These are phyloP conservation scores for Verruconis gallopava DNA, from an alignment of 2,329 filamentous ascomycete genomes.

Conservation along the genomic window DNA sequence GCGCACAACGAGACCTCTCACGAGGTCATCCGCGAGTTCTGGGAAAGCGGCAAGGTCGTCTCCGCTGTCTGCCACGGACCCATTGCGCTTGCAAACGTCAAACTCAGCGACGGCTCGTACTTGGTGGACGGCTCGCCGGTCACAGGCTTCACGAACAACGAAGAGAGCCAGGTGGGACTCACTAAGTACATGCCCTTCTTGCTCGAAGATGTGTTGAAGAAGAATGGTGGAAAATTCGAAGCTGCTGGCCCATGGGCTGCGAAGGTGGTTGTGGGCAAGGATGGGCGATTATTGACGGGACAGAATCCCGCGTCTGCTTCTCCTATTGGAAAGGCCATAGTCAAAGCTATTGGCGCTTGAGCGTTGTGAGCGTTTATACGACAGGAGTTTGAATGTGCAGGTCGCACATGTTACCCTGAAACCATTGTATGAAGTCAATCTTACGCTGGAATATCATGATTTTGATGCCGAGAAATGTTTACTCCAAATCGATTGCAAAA, in stretches of 20 bases:
- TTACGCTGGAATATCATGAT: too few relatives aligned
- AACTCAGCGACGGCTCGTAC: slow-evolving; percentile 36
- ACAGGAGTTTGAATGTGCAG: too few relatives aligned
- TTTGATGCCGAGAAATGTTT: too few relatives aligned
- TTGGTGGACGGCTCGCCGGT: slow-evolving; percentile 44
- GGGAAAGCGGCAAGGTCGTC: slow-evolving; percentile 46
- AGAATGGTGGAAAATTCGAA: slow-evolving; percentile 41
- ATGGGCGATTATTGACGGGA: slow-evolving; percentile 32
- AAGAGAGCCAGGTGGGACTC: slow-evolving; percentile 37
- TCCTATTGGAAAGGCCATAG: slow-evolving; percentile 30
- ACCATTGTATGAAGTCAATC: too few relatives aligned
- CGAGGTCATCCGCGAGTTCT: slow-evolving; percentile 50
- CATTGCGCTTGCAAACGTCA: slow-evolving; percentile 47
- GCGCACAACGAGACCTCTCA: slow-evolving; percentile 43
- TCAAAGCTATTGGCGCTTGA: slow-evolving; percentile 27
- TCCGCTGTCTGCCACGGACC: slow-evolving; percentile 59
- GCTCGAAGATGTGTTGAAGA: slow-evolving; percentile 43
- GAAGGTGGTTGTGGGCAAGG: slow-evolving; percentile 28
- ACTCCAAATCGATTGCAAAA: too few relatives aligned
- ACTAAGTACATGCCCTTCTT: slow-evolving; percentile 43
- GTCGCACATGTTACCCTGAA: too few relatives aligned
- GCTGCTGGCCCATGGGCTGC: slow-evolving; percentile 39
- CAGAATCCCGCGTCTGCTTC: slow-evolving; percentile 35
- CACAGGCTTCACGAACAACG: slow-evolving; percentile 46
- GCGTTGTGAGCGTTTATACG: too few relatives aligned